phyloP scores from a whole-genome alignment of 495 filamentous ascomycete species.

The Annulohypoxylon moriforme region DNA sequence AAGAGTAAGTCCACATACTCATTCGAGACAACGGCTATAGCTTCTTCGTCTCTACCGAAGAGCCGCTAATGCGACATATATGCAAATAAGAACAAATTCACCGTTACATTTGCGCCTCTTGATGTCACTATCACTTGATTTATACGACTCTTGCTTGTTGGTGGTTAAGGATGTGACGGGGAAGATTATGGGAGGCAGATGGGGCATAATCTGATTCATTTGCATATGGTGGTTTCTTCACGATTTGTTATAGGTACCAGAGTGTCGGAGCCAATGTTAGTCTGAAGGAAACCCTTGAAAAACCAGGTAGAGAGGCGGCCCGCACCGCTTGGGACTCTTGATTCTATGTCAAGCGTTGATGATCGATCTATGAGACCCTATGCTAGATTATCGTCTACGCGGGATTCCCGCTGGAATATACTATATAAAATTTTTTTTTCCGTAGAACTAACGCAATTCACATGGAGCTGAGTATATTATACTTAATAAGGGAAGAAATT shows the following conservation, averaged over 20 bases:
- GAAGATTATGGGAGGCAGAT: not conserved
- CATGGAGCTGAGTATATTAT: too few species aligned
- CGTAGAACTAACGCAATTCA: too few species aligned
- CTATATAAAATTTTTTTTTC: too few species aligned
- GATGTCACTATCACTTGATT: conserved; percentile 31
- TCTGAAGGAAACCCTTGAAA: conserved; percentile 7
- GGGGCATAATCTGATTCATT: conserved; percentile 1
- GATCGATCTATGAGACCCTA: conserved; percentile 22
- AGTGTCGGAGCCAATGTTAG: conserved; percentile 19
- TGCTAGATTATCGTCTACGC: not conserved
- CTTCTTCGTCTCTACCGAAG: conserved; percentile 23
- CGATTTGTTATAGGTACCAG: conserved; percentile 19
- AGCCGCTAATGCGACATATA: conserved; percentile 30
- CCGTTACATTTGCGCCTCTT: not conserved
- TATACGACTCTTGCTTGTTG: conserved; percentile 23
- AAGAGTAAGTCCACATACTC: conserved; percentile 2
- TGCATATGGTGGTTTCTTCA: not conserved
- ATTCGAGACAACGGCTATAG: conserved; percentile 3
- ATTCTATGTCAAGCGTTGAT: conserved; percentile 24
- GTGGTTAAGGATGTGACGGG: conserved; percentile 11
- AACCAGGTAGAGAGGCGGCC: conserved; percentile 26
- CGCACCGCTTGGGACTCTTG: conserved; percentile 34
- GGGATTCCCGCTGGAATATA: not conserved
- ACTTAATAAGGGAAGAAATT: too few species aligned
- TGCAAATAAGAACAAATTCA: conserved; percentile 9